phyloP scores from a whole-genome alignment of 768 basidiomycete genomes.

The Mycena rebaudengoi region DNA sequence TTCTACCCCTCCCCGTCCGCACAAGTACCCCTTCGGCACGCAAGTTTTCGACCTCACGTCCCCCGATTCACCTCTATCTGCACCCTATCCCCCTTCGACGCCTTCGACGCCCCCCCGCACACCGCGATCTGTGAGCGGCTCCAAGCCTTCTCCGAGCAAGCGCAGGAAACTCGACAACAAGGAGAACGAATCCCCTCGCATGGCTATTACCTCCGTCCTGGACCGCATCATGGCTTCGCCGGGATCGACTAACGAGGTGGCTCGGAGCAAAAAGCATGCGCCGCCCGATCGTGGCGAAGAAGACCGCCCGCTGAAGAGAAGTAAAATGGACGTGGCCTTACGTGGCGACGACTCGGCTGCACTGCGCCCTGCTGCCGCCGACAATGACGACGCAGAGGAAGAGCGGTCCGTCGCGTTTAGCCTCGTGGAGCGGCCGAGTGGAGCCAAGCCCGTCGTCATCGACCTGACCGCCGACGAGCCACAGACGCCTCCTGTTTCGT shows the following conservation, averaged over 20 bases:
- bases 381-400: constrained; percentile 29
- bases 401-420: constrained; percentile 24
- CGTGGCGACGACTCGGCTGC: constrained; percentile 23
- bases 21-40: constrained; percentile 41
- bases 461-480: constrained; percentile 30
- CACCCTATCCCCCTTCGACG: constrained; percentile 38
- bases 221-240: constrained; percentile 58
- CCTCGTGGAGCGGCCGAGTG: constrained; percentile 22
- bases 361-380: background rate
- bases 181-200: constrained; percentile 64
- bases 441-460: constrained; percentile 6
- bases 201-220: constrained; percentile 44
- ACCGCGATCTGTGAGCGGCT: constrained; percentile 26
- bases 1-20: constrained; percentile 47
- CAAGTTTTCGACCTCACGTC: constrained; percentile 35
- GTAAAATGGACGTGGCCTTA: constrained; percentile 26
- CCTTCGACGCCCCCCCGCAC: constrained; percentile 47
- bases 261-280: constrained; percentile 53
- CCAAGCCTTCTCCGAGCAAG: constrained; percentile 46
- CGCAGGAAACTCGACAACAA: constrained; percentile 54
- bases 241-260: constrained; percentile 16
- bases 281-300: constrained; percentile 45
- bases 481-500: constrained; percentile 13
- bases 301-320: constrained; percentile 40
- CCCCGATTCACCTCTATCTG: constrained; percentile 30